phyloP scores from a whole-genome alignment of 805 yeast genomes.

The Komagataella mondaviorum region DNA sequence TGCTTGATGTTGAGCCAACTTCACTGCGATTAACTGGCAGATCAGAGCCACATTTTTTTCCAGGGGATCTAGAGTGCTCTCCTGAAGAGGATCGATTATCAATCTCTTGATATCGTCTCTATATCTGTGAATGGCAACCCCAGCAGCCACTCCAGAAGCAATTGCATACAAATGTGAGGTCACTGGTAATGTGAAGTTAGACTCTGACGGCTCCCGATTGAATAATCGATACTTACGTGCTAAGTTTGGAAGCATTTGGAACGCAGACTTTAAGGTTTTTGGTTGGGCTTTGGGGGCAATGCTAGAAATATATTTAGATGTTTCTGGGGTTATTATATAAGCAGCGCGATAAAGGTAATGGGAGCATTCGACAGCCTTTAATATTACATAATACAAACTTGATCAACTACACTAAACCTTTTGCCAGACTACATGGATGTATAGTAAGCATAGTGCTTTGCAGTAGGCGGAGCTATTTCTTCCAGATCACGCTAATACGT shows the following conservation, averaged over 20 bases:
- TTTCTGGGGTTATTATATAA: neutral
- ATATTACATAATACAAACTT: neutral
- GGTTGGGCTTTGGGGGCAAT: neutral
- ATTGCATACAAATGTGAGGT: constrained; percentile 13
- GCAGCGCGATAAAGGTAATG: neutral
- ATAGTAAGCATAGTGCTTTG: neutral
- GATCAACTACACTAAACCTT: neutral
- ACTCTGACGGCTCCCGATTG: neutral
- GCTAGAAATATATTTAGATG: neutral
- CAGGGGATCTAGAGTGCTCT: constrained; percentile 7
- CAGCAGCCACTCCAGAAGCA: constrained; percentile 13
- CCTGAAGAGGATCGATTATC: constrained; percentile 13
- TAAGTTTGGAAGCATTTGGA: neutral
- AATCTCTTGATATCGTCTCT: constrained; percentile 8
- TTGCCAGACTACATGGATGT: neutral
- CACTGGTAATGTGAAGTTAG: neutral
- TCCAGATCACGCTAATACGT: neutral
- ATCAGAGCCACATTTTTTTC: constrained; percentile 1
- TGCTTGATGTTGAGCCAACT: neutral
- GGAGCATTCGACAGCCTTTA: neutral
- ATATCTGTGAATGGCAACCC: constrained; percentile 10
- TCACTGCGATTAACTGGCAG: neutral
- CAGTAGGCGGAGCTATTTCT: neutral
- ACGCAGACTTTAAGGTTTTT: neutral
- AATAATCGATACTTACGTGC: neutral